Percentiles rank a stretch among this genome's conserved stretches.
phyloP scores from a whole-genome alignment of 1,284 basidiomycete species.

The Sporisorium graminicola region DNA sequence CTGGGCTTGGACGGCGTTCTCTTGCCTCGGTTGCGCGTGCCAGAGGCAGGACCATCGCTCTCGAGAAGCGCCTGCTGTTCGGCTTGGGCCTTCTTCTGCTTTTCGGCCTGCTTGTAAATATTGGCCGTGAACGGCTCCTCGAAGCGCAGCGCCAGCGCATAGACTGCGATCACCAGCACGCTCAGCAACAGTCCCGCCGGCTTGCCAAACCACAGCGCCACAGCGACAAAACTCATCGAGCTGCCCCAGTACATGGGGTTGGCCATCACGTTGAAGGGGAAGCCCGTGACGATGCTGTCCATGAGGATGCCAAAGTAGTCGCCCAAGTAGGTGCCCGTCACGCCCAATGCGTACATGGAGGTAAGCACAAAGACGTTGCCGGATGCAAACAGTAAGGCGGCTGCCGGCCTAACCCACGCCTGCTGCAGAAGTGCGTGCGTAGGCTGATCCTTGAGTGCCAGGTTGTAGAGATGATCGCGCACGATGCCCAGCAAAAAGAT shows the following conservation, averaged over 20 bases:
- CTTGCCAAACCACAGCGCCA: slow-evolving; percentile 68
- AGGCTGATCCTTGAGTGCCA: slow-evolving; percentile 81
- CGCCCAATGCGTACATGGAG: slow-evolving; percentile 89
- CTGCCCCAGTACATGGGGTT: slow-evolving; percentile 88
- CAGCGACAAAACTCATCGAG: slow-evolving; percentile 65
- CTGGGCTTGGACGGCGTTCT: slow-evolving; percentile 47
- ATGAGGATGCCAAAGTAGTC: slow-evolving; percentile 99
- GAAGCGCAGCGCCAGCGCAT: slow-evolving; percentile 62
- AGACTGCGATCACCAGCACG: slow-evolving; percentile 62
- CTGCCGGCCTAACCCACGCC: slow-evolving; percentile 76
- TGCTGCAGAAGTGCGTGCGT: slow-evolving; percentile 72
- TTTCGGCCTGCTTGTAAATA: slow-evolving; percentile 66
- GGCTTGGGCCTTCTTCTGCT: slow-evolving; percentile 47
- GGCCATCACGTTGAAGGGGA: slow-evolving; percentile 92
- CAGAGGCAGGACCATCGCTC: slow-evolving; percentile 46
- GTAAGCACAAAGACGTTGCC: slow-evolving; percentile 76
- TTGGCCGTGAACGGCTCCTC: slow-evolving; percentile 67
- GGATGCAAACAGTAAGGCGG: slow-evolving; percentile 77
- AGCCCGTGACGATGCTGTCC: slow-evolving; percentile 81
- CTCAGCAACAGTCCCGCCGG: slow-evolving; percentile 67
- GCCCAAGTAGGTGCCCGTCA: slow-evolving; percentile 85
- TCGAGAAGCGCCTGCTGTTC: slow-evolving; percentile 38
- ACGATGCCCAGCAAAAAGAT: slow-evolving; percentile 70
- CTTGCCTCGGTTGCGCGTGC: slow-evolving; percentile 47
- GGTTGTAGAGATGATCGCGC: slow-evolving; percentile 73